Conservation (phyloP, 805 yeast species). For the Isabelozyma pseudorhagii region DNA sequence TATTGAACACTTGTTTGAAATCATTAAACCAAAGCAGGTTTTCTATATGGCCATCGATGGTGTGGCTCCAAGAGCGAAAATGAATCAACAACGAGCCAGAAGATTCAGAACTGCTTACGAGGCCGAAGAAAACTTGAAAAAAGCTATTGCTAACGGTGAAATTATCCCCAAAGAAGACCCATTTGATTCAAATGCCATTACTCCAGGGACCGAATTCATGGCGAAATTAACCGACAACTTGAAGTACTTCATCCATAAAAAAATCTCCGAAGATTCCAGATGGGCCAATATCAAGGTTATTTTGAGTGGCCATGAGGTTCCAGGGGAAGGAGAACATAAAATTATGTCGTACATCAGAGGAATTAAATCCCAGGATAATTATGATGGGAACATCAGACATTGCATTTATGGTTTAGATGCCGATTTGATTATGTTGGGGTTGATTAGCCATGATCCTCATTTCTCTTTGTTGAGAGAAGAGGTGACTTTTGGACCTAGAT, state of each 20-base stretch:
- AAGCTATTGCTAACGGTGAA: conserved; percentile 71
- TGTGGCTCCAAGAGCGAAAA: conserved; percentile 97
- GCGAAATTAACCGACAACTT: conserved; percentile 77
- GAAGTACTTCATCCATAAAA: conserved; percentile 84
- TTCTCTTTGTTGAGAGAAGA: conserved; percentile 93
- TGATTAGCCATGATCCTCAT: conserved; percentile 93
- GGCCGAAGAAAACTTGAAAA: conserved; percentile 74
- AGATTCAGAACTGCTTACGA: conserved; percentile 92
- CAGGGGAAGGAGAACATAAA: conserved; percentile 98
- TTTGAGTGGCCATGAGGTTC: conserved; percentile 91
- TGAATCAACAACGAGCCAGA: conserved; percentile 97
- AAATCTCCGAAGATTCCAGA: conserved; percentile 77
- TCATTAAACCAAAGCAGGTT: conserved; percentile 80
- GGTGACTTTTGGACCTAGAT: conserved; percentile 75
- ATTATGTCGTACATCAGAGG: conserved; percentile 89
- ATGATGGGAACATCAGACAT: conserved; percentile 80
- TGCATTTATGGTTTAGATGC: conserved; percentile 97
- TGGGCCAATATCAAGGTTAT: conserved; percentile 81
- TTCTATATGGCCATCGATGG: conserved; percentile 98
- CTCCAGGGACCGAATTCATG: conserved; percentile 98
- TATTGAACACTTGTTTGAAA: conserved; percentile 87
- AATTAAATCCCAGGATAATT: conserved; percentile 68
- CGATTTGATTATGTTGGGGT: conserved; percentile 89
- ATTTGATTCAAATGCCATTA: conserved; percentile 88
- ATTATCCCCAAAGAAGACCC: conserved; percentile 80